A percentile compares a stretch with the other conserved stretches of the same genome.
Conservation (phyloP, 2,329 filamentous ascomycete genomes). For the Fusarium sp. region DNA sequence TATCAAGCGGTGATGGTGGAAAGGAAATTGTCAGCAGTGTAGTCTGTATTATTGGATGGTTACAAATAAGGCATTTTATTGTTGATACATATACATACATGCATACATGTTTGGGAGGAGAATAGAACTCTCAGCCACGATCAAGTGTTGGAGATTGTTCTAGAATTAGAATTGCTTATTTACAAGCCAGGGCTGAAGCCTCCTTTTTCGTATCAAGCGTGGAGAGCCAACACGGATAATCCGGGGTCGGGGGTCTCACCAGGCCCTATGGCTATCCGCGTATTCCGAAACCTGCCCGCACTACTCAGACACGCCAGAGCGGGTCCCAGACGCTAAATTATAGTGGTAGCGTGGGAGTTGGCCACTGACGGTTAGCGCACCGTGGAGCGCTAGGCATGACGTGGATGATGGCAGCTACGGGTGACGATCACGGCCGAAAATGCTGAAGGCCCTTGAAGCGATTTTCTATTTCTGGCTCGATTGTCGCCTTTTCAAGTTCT, state of each 20-base stretch:
- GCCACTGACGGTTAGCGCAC: background rate
- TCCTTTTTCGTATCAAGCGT: conserved; percentile 2
- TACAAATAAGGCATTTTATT: background rate
- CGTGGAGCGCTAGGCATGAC: conserved; percentile 19
- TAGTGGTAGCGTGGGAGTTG: conserved; percentile 21
- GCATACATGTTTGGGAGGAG: conserved; percentile 6
- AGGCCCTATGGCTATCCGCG: conserved; percentile 7
- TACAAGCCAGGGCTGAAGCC: background rate
- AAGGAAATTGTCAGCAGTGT: conserved; percentile 44
- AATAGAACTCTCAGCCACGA: conserved; percentile 15
- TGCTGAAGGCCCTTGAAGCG: conserved; percentile 7
- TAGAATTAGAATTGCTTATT: conserved; percentile 14
- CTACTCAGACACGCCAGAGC: background rate
- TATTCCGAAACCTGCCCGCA: conserved; percentile 11
- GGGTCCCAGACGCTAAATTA: conserved; percentile 21
- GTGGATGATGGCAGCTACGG: conserved; percentile 39
- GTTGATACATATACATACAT: background rate
- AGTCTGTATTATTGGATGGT: conserved; percentile 1
- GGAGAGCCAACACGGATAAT: background rate
- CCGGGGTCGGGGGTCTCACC: background rate
- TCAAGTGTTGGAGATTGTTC: conserved; percentile 8
- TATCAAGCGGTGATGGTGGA: conserved; percentile 48
- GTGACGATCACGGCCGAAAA: conserved; percentile 25
- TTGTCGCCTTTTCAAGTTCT: conserved; percentile 7
- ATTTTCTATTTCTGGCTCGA: conserved; percentile 19